Percentiles rank a stretch among this genome's conserved stretches.
Conservation (phyloP, 2,329 filamentous ascomycete species). For the Aspergillus pseudotamarii region DNA sequence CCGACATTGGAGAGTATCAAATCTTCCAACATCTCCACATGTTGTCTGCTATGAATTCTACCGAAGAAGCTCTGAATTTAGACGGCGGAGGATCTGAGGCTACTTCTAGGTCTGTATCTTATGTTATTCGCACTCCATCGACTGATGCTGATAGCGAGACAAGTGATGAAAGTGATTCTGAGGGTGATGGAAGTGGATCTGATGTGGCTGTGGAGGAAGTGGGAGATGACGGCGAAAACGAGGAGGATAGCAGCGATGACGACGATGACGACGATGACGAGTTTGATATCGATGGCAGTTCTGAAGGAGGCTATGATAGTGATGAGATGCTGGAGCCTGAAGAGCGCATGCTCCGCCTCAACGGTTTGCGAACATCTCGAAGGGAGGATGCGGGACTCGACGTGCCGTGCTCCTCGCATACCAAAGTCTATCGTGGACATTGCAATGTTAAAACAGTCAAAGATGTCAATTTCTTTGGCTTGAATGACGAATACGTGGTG, state of each 20-base stretch:
- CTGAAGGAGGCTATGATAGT: slow-evolving; percentile 36
- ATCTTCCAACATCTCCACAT: slow-evolving; percentile 30
- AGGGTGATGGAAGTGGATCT: slow-evolving; percentile 7
- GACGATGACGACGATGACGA: slow-evolving; percentile 23
- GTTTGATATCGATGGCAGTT: slow-evolving; percentile 34
- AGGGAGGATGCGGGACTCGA: slow-evolving; percentile 57
- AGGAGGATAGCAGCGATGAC: slow-evolving; percentile 24
- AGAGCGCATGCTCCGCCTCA: slow-evolving; percentile 49
- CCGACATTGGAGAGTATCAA: slow-evolving; percentile 49
- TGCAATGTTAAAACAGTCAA: slow-evolving; percentile 71
- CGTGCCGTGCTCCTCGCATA: slow-evolving; percentile 60
- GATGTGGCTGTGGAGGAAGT: slow-evolving; percentile 27
- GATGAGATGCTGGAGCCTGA: slow-evolving; percentile 33
- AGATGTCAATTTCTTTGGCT: slow-evolving; percentile 69
- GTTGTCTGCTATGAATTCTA: neutral
- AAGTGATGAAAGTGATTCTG: slow-evolving; percentile 16
- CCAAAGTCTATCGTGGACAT: slow-evolving; percentile 62
- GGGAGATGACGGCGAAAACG: slow-evolving; percentile 32
- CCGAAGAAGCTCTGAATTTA: neutral
- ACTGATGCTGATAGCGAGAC: slow-evolving; percentile 17
- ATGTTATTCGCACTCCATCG: neutral
- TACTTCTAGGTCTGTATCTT: neutral
- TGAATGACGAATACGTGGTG: slow-evolving; percentile 69
- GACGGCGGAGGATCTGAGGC: slow-evolving; percentile 14
- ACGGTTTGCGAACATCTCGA: slow-evolving; percentile 51